Percentiles rank a stretch among this genome's conserved stretches.
phyloP scores from a whole-genome alignment of 1,284 basidiomycete genomes.

The Sanguinoderma infundibulare region DNA sequence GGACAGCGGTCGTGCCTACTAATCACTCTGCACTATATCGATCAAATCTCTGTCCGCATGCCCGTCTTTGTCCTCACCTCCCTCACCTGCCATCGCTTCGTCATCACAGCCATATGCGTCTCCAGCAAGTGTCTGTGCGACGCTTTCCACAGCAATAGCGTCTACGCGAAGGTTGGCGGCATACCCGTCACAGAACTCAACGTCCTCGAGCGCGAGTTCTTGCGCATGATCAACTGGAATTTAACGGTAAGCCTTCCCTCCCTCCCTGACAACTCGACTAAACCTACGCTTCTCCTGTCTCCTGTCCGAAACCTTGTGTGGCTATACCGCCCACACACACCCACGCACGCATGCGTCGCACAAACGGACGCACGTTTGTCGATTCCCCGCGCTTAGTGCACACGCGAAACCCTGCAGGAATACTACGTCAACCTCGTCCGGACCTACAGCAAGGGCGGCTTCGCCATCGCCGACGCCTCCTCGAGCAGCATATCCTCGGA shows the following conservation, averaged over 20 bases:
- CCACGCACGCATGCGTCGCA: background rate
- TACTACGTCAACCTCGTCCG: conserved; percentile 86
- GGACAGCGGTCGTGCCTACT: conserved; percentile 84
- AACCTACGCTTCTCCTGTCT: conserved; percentile 13
- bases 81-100: conserved; percentile 93
- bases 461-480: conserved; percentile 53
- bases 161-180: conserved; percentile 94
- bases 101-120: conserved; percentile 88
- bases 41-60: conserved; percentile 87
- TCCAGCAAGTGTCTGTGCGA: conserved; percentile 93
- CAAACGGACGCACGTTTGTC: background rate
- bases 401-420: conserved; percentile 78
- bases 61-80: conserved; percentile 91
- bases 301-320: background rate
- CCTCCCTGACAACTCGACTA: conserved; percentile 22
- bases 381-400: conserved; percentile 56
- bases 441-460: conserved; percentile 68
- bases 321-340: background rate
- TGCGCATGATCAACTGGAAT: conserved; percentile 89
- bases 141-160: conserved; percentile 89
- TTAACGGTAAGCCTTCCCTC: conserved; percentile 71
- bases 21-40: conserved; percentile 92
- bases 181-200: conserved; percentile 90
- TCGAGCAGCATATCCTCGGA: conserved; percentile 49
- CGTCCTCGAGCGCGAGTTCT: conserved; percentile 90